Percentiles rank a stretch among this genome's conserved stretches.
Evolutionary conservation across 345 rosid species (phyloP).

Genomic region (Anastatica hierochuntica): DNA sequence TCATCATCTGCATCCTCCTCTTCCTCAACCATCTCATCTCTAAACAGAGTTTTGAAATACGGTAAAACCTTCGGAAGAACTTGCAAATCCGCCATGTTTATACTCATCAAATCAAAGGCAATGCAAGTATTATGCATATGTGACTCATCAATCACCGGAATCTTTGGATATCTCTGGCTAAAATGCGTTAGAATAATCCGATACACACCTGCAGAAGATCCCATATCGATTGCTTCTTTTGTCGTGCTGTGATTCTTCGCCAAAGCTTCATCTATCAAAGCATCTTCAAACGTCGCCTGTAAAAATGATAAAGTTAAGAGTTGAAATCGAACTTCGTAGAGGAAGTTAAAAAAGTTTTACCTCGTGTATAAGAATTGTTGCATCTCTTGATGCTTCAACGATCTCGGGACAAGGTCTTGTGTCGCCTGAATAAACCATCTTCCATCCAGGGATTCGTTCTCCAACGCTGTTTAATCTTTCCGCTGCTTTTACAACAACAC

Average conservation of each 20-base stretch:
- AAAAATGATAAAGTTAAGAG: not conserved
- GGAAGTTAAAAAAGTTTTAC: slow-evolving; percentile 24
- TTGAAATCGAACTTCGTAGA: too few relatives aligned
- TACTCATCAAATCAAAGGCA: slow-evolving; percentile 88
- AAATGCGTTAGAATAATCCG: slow-evolving; percentile 86
- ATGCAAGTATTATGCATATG: slow-evolving; percentile 94
- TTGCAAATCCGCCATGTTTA: slow-evolving; percentile 77
- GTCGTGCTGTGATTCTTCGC: slow-evolving; percentile 96
- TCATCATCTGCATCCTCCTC: slow-evolving; percentile 47
- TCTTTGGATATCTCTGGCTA: slow-evolving; percentile 95
- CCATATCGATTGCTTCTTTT: slow-evolving; percentile 81
- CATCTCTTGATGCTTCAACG: slow-evolving; percentile 66
- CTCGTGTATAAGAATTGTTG: slow-evolving; percentile 92
- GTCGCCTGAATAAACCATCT: slow-evolving; percentile 89
- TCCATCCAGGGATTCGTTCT: slow-evolving; percentile 87
- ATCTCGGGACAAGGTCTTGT: slow-evolving; percentile 86
- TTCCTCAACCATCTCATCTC: slow-evolving; percentile 46
- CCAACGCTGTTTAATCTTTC: slow-evolving; percentile 52
- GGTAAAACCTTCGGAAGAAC: slow-evolving; percentile 80
- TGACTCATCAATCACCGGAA: slow-evolving; percentile 65
- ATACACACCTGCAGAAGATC: slow-evolving; percentile 57
- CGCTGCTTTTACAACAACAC: slow-evolving; percentile 63
- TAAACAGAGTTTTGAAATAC: slow-evolving; percentile 69
- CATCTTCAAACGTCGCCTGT: slow-evolving; percentile 97
- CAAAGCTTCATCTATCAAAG: slow-evolving; percentile 77